These are phyloP conservation scores for Fomitopsis palustris DNA, from an alignment of 1,284 basidiomycete species.

Conservation along the genomic window DNA sequence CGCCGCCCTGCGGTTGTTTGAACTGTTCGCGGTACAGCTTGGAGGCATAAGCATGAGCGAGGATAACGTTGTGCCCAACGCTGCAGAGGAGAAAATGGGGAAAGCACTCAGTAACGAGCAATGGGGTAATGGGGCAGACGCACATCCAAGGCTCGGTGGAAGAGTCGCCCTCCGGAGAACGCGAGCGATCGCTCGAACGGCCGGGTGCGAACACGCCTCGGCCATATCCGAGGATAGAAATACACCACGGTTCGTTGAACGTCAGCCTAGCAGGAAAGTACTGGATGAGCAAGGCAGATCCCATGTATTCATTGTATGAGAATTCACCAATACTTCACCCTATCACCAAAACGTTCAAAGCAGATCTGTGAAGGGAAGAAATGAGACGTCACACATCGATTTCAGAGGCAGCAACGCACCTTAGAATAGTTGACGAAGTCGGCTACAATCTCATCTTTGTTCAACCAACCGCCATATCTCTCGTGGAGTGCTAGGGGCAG, in stretches of 20 bases:
- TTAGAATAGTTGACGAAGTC: slow-evolving; percentile 66
- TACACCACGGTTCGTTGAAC: slow-evolving; percentile 74
- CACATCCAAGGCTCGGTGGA: slow-evolving; percentile 73
- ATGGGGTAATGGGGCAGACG: slow-evolving; percentile 19
- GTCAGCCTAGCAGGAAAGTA: slow-evolving; percentile 44
- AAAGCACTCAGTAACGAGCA: neutral
- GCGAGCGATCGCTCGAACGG: slow-evolving; percentile 54
- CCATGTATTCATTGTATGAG: neutral
- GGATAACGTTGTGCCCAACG: slow-evolving; percentile 65
- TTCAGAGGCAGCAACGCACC: slow-evolving; percentile 28
- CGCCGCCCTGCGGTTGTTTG: slow-evolving; percentile 50
- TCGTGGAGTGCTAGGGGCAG: slow-evolving; percentile 68
- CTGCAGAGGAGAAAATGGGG: slow-evolving; percentile 26
- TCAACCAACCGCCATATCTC: slow-evolving; percentile 72
- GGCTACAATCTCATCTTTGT: slow-evolving; percentile 55
- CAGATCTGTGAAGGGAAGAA: slow-evolving; percentile 42
- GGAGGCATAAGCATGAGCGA: slow-evolving; percentile 66
- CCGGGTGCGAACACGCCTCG: slow-evolving; percentile 68
- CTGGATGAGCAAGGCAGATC: neutral
- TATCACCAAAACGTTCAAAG: slow-evolving; percentile 71
- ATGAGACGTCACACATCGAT: neutral
- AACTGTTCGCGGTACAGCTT: slow-evolving; percentile 64
- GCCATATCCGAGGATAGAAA: slow-evolving; percentile 67
- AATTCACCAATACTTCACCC: slow-evolving; percentile 69
- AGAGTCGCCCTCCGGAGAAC: slow-evolving; percentile 55